These are phyloP conservation scores for Pleurotus pulmonarius DNA, from an alignment of 768 basidiomycete species.

Conservation along the genomic window DNA sequence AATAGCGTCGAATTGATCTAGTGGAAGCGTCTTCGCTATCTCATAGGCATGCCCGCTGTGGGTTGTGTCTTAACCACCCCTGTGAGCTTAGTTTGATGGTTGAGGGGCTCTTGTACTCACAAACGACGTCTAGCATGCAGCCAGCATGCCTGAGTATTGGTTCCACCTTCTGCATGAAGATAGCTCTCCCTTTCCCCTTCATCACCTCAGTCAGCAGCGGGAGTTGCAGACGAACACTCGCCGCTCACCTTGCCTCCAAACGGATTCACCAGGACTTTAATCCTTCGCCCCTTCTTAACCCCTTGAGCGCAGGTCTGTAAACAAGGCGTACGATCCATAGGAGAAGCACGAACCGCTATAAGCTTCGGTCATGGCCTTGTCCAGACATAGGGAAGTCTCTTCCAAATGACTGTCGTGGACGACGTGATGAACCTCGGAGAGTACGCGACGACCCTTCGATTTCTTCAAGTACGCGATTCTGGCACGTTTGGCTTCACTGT, in stretches of 20 bases:
- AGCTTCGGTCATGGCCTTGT: constrained; percentile 39
- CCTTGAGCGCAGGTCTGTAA: constrained; percentile 31
- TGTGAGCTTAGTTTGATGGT: not conserved
- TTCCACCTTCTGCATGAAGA: constrained; percentile 57
- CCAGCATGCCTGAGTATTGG: constrained; percentile 70
- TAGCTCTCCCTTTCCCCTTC: constrained; percentile 57
- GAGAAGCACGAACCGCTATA: constrained; percentile 52
- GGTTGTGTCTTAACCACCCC: constrained; percentile 51
- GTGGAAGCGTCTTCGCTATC: constrained; percentile 49
- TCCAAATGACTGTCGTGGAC: not conserved
- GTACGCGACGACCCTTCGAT: not conserved
- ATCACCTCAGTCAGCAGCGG: constrained; percentile 1
- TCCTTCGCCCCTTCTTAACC: constrained; percentile 45
- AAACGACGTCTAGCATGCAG: constrained; percentile 56
- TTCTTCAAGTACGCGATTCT: constrained; percentile 3
- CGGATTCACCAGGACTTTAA: constrained; percentile 79
- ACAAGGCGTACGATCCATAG: not conserved
- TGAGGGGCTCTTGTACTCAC: constrained; percentile 36
- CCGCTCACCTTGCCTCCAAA: constrained; percentile 64
- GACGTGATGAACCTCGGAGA: not conserved
- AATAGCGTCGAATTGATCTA: constrained; percentile 63
- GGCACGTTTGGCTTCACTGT: not conserved
- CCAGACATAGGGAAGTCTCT: constrained; percentile 1
- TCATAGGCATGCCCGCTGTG: constrained; percentile 63
- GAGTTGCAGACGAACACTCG: not conserved